A percentile compares a stretch with the other conserved stretches of the same genome.
These are phyloP conservation scores for Kregervanrija fluxuum DNA, from an alignment of 805 yeast genomes.

Conservation along the genomic window DNA sequence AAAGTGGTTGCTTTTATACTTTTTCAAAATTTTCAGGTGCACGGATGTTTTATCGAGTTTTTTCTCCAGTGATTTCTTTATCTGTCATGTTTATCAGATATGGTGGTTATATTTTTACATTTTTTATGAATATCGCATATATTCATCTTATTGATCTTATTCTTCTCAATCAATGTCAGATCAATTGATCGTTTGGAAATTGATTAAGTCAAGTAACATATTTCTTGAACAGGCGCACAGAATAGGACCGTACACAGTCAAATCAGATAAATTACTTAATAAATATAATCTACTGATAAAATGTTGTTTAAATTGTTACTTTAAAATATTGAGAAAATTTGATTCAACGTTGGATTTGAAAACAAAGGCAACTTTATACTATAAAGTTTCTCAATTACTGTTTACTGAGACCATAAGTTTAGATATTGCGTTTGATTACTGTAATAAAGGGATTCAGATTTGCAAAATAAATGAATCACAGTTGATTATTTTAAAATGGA, in stretches of 20 bases:
- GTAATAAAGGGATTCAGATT: slow-evolving; percentile 23
- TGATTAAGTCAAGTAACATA: slow-evolving; percentile 3
- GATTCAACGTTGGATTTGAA: slow-evolving; percentile 23
- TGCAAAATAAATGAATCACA: slow-evolving; percentile 19
- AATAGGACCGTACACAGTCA: slow-evolving; percentile 7
- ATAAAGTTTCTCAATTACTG: slow-evolving; percentile 31
- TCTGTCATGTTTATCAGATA: too few relatives aligned
- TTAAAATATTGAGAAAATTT: slow-evolving; percentile 28
- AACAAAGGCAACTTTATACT: slow-evolving; percentile 28
- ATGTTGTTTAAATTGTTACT: slow-evolving; percentile 31
- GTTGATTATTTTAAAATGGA: slow-evolving; percentile 17
- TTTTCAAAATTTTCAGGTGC: too few relatives aligned
- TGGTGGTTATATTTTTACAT: too few relatives aligned
- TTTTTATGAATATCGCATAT: too few relatives aligned
- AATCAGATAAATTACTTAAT: slow-evolving; percentile 15
- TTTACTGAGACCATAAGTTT: slow-evolving; percentile 35
- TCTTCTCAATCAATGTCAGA: too few relatives aligned
- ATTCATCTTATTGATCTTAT: too few relatives aligned
- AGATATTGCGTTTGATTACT: slow-evolving; percentile 34
- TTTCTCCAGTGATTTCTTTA: too few relatives aligned
- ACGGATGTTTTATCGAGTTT: too few relatives aligned
- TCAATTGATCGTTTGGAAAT: slow-evolving; percentile 2
- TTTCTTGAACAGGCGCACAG: slow-evolving; percentile 2
- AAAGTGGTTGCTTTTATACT: too few relatives aligned
- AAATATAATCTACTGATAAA: slow-evolving; percentile 28